Percentiles rank a stretch among this genome's conserved stretches.
Evolutionary conservation across 768 basidiomycete species (phyloP).

Genomic region (Podaxis mareebaensis): DNA sequence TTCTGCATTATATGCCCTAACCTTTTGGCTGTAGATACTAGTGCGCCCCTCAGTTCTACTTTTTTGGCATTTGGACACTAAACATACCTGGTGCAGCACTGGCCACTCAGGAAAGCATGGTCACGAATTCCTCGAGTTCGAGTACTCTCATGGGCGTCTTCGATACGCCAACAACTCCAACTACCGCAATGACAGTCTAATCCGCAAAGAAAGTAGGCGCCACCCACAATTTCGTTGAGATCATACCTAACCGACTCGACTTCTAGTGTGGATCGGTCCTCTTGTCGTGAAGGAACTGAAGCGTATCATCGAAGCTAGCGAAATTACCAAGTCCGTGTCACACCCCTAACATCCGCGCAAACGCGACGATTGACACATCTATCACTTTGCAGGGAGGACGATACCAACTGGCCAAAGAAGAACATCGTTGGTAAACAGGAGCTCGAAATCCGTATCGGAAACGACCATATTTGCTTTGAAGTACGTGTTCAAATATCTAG

Average conservation of each 20-base stretch:
- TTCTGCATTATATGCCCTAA: slow-evolving; percentile 13
- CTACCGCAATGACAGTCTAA: slow-evolving; percentile 95
- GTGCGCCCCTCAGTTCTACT: slow-evolving; percentile 27
- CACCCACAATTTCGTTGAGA: neutral
- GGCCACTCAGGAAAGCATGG: slow-evolving; percentile 99
- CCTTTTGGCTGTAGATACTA: slow-evolving; percentile 42
- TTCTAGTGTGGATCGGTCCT: slow-evolving; percentile 89
- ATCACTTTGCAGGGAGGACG: slow-evolving; percentile 78
- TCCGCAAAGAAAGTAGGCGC: slow-evolving; percentile 95
- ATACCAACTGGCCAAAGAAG: slow-evolving; percentile 98
- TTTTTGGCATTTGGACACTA: slow-evolving; percentile 4
- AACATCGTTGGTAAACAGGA: slow-evolving; percentile 99
- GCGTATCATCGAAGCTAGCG: slow-evolving; percentile 88
- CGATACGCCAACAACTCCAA: slow-evolving; percentile 99
- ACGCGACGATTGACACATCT: neutral
- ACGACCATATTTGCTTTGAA: slow-evolving; percentile 97
- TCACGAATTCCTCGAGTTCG: slow-evolving; percentile 98
- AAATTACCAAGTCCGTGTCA: slow-evolving; percentile 82
- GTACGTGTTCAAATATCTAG: slow-evolving; percentile 40
- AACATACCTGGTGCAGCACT: slow-evolving; percentile 52
- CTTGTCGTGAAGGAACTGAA: slow-evolving; percentile 94
- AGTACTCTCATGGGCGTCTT: slow-evolving; percentile 94
- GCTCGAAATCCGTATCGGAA: slow-evolving; percentile 91
- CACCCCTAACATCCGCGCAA: neutral
- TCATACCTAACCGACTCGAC: neutral